phyloP scores from a whole-genome alignment of 2,329 filamentous ascomycete species.

The Berkeleyomyces rouxiae region DNA sequence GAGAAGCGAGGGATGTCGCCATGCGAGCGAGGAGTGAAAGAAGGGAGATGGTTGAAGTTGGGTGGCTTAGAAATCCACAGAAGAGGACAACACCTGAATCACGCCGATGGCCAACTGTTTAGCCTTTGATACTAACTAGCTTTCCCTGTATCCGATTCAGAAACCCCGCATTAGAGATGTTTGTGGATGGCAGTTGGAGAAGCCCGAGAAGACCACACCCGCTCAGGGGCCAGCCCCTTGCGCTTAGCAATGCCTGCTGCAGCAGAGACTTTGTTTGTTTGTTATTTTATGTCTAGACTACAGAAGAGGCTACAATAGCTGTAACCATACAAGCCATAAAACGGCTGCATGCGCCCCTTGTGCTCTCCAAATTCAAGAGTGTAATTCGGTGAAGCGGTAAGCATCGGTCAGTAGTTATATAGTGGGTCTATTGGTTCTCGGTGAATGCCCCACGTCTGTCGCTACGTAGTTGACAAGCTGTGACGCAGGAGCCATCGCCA shows the following conservation, averaged over 20 bases:
- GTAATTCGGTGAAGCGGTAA: not conserved
- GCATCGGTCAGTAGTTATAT: not conserved
- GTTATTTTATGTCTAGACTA: too few relatives aligned
- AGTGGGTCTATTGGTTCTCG: not conserved
- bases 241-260: too few relatives aligned
- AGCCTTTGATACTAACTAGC: not conserved
- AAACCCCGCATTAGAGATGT: not conserved
- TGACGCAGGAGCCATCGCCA: not conserved
- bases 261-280: too few relatives aligned
- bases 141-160: not conserved
- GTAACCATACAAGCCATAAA: too few relatives aligned
- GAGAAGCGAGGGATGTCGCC: constrained; percentile 5
- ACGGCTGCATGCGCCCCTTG: too few relatives aligned
- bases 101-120: not conserved
- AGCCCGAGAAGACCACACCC: not conserved
- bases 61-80: not conserved
- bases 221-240: not conserved
- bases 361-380: not conserved
- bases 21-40: not conserved
- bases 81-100: not conserved
- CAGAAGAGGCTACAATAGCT: too few relatives aligned
- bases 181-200: not conserved
- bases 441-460: not conserved
- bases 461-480: not conserved
- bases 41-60: not conserved